Evolutionary conservation across 179 eudicot species (phyloP), one percentile per base, ranked within the genome.

Genomic region (Beta lomatogona): DNA sequence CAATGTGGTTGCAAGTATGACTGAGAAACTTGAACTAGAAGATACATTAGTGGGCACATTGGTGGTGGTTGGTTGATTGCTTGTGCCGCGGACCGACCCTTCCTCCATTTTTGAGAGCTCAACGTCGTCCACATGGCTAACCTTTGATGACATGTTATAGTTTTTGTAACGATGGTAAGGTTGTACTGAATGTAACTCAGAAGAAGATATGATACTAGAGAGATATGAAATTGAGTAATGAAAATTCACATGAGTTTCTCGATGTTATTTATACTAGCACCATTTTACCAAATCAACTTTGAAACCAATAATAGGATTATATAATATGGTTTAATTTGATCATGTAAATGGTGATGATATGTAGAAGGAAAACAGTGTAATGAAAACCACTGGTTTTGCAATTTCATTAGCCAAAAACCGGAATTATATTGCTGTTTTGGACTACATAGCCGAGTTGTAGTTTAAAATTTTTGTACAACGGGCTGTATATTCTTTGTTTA

Each of bases 41-140:
- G 79, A 44, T 44, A 7, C 53, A 48, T 2, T 36, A 8, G 75
- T 46, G 15, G 3, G 28, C 28, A 25, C 28, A 28, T 13, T 8
- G 11, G 77, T 16, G n/a, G n/a, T n/a, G 58, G 80, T 52, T 1
- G 83, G 57, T 63, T 83, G 73, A 53, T 46, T 10, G 0, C 63
- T 41, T 60, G 71, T 31, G 45, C 85, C 55, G 13, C 80, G 63
- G 15, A 48, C 36, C 1, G 80, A 83, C 2, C 86, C 86, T 71
- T 80, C 83, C 68, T 83, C 86, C 67, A 83, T 53, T 59, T 80
- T 83, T 9, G 73, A 48, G 4, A 83, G 77, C 22, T 80, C 63
- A 5, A 16, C 59, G 8, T 83, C 83, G 8, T 83, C 86, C 6
- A 76, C 67, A n/a, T 83, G 86, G 10, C 77, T 76, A 25, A 83